These are phyloP conservation scores for Plasmodium knowlesi DNA, from an alignment of 169 alveolate genomes.

Conservation along the genomic window DNA sequence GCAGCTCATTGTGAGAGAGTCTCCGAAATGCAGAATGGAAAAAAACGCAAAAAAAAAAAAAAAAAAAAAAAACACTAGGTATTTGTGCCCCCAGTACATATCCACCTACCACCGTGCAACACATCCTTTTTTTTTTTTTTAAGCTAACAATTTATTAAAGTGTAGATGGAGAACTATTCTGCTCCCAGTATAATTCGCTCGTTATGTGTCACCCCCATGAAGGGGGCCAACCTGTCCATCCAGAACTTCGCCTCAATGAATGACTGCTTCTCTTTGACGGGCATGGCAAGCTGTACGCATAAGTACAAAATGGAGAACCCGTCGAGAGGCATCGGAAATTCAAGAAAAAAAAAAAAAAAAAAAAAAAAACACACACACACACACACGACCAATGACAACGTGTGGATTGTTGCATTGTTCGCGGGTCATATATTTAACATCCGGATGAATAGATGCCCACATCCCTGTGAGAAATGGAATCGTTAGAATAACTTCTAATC, in stretches of 20 bases:
- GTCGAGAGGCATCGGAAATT: neutral
- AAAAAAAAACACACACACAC: too few relatives aligned
- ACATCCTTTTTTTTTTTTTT: neutral
- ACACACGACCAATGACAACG: neutral
- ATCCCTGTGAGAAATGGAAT: neutral
- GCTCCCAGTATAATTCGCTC: neutral
- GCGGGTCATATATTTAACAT: neutral
- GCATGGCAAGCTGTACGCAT: neutral
- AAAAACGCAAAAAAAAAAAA: neutral
- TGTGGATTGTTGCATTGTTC: neutral
- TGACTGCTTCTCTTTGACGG: neutral
- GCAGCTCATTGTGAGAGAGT: neutral
- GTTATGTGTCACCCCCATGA: neutral
- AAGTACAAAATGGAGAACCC: neutral
- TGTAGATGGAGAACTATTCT: neutral
- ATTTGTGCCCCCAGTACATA: neutral
- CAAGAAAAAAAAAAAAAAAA: too few relatives aligned
- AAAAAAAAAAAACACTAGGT: neutral
- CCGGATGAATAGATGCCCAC: neutral
- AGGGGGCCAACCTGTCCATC: neutral
- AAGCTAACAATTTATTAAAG: neutral
- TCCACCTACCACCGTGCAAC: neutral
- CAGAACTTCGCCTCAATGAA: neutral
- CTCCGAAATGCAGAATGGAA: neutral
- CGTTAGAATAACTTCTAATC: slow-evolving; percentile 5